Evolutionary conservation across 1,284 basidiomycete species (phyloP), one percentile per base, ranked within the genome.

Genomic region (Volvariella surrecta): DNA sequence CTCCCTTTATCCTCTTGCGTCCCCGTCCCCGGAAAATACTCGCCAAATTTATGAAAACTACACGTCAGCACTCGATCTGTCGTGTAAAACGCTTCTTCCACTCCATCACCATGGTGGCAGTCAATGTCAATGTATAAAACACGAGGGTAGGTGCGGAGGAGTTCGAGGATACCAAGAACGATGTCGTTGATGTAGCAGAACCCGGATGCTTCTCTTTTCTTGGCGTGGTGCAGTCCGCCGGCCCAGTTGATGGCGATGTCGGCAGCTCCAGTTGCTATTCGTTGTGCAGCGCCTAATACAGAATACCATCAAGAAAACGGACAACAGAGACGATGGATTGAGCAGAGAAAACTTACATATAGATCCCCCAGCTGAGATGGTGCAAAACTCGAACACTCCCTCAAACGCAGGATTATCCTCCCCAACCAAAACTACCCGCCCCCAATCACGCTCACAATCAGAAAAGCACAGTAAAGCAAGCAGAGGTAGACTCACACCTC

Each of bases 181-280:
- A 95, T 96, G 61, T 95, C 93, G 64, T 99, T 98, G 62, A 96
- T 82, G 67, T 97, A 98, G 72, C 93, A 98, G 67, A 98, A 97
- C 4, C 93, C 93, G 18, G 84, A 89, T 0, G 95, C 95, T 66
- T 97, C 94, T 43, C 88, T 78, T 64, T 97, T 98, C 67, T 99
- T 98, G 20, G 95, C 96, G 61, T 99, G 95, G 66, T 99, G 95
- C 8, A 98, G 73, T 1, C 95, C 95, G 4, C 95, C 95, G 0
- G 93, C 91, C 95, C 95, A 98, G 64, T 98, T 98, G 55, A 98
- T 91, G 0, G 87, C 87, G 45, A 97, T 90, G 61, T 99, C 94
- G 2, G 91, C 73, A 1, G 84, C 73, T 1, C 93, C 93, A 10
- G 78, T 76, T 46, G 89, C 79, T 44, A 99, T 71, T 18, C 84